phyloP scores from a whole-genome alignment of 2,329 filamentous ascomycete species.

The Domatiomyces catenatus region DNA sequence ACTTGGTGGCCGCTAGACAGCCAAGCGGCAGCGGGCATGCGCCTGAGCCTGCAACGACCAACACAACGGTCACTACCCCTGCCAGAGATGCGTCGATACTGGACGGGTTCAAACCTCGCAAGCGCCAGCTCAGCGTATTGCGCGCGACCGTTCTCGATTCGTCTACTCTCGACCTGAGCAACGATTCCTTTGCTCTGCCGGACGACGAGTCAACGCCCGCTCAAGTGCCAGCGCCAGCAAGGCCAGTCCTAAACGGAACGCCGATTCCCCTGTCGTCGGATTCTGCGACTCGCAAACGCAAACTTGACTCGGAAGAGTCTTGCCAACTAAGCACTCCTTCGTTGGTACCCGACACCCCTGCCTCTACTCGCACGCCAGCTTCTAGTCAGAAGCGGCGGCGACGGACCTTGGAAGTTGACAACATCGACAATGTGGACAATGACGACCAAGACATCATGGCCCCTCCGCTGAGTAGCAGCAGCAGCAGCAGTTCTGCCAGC shows the following conservation, averaged over 20 bases:
- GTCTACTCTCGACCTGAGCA: conserved; percentile 12
- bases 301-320: conserved; percentile 6
- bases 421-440: conserved; percentile 4
- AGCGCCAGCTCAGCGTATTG: conserved; percentile 16
- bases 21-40: background rate
- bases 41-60: background rate
- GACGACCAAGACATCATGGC: conserved; percentile 13
- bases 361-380: conserved; percentile 1
- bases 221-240: background rate
- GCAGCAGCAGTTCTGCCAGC: conserved; percentile 3
- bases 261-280: conserved; percentile 3
- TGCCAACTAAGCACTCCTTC: background rate
- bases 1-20: background rate
- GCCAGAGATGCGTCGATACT: conserved; percentile 13
- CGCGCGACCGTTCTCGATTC: conserved; percentile 12
- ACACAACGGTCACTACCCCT: conserved; percentile 5
- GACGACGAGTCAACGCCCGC: conserved; percentile 15
- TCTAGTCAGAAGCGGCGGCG: conserved; percentile 7
- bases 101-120: conserved; percentile 13
- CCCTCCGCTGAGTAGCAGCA: conserved; percentile 5
- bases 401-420: conserved; percentile 2
- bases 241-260: conserved; percentile 2
- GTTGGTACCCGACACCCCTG: conserved; percentile 1
- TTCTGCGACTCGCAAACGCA: conserved; percentile 13
- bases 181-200: conserved; percentile 14